A percentile compares a stretch with the other conserved stretches of the same genome.
These are phyloP conservation scores for Powellomyces hirtus DNA, from an alignment of 192 early-diverging fungal species.

Conservation along the genomic window DNA sequence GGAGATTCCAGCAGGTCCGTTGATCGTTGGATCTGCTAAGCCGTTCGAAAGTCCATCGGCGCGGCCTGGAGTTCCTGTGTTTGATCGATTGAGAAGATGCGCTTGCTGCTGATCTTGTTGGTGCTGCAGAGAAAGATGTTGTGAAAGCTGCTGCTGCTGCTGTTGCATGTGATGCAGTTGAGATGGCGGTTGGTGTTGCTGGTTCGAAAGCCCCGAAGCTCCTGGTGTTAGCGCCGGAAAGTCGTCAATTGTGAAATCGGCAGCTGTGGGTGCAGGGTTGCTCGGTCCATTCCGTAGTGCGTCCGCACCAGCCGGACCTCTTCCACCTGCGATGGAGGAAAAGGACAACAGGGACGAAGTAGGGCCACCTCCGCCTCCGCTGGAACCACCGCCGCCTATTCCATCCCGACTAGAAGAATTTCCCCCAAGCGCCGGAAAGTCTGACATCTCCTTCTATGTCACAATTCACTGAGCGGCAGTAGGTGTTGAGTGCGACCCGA, in stretches of 20 bases:
- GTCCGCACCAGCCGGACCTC: background rate
- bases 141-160: slow-evolving; percentile 24
- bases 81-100: too few species aligned
- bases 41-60: background rate
- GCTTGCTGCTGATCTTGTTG: slow-evolving; percentile 17
- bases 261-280: background rate
- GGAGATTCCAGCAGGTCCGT: slow-evolving; percentile 35
- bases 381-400: background rate
- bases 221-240: slow-evolving; percentile 33
- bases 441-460: slow-evolving; percentile 13
- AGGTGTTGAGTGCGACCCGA: too few species aligned
- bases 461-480: too few species aligned
- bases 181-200: slow-evolving; percentile 18
- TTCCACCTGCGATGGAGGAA: slow-evolving; percentile 25
- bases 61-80: slow-evolving; percentile 9
- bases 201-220: slow-evolving; percentile 9
- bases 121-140: slow-evolving; percentile 19
- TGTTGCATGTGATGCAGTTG: slow-evolving; percentile 18
- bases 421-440: slow-evolving; percentile 29
- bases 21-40: slow-evolving; percentile 10
- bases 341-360: slow-evolving; percentile 23
- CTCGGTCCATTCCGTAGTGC: background rate
- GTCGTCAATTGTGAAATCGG: slow-evolving; percentile 34
- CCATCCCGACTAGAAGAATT: background rate
- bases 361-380: slow-evolving; percentile 6